Base-by-base conservation (phyloP, 257 asterid genomes). In the Solanum microdontum region DNA sequence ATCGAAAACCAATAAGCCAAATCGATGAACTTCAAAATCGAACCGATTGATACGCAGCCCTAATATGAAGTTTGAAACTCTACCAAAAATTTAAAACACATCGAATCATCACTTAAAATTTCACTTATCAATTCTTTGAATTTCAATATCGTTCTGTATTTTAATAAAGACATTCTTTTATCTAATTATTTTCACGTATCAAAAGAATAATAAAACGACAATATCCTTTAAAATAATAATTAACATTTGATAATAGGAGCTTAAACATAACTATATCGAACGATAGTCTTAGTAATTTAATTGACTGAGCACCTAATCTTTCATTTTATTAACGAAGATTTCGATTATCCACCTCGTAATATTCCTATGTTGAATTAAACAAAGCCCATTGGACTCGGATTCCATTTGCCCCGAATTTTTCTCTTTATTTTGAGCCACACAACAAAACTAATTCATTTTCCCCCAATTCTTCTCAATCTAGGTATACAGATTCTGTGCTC, bases 231-330 rank as follows among this genome's bases (percentile, higher is more conserved):
- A 10, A 64, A 0, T 64, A n/a, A 64, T n/a, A 11, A 64, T 10
- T 64, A n/a, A 24, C 11, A n/a, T 11, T 64, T 2, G 34, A 24
- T 66, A 66, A 64, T 12, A 26, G 17, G 9, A 66, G 34, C 34
- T 26, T 0, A 24, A 66, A 24, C 32, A 66, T 66, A 11, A 66
- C 33, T 0, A 24, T 24, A n/a, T 66, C 4, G 0, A 0, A 19
- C 0, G 1, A 58, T 60, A 60, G 0, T 60, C 6, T 60, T 3
- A 21, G 0, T 60, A 60, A 0, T 58, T 58, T 19, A 58, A 7
- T 55, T 7, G 2, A 19, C 4, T 19, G 66, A 0, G 2, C 11
- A 19, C 11, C 11, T 7, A 19, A 58, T 58, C 66, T 58, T 58
- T 21, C 12, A 58, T 51, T 4, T 45, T 45, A 45, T 21, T 21